A percentile compares a stretch with the other conserved stretches of the same genome.
These are phyloP conservation scores for Lasiodiplodia sp. DNA, from an alignment of 2,329 filamentous ascomycete genomes.

Conservation along the genomic window DNA sequence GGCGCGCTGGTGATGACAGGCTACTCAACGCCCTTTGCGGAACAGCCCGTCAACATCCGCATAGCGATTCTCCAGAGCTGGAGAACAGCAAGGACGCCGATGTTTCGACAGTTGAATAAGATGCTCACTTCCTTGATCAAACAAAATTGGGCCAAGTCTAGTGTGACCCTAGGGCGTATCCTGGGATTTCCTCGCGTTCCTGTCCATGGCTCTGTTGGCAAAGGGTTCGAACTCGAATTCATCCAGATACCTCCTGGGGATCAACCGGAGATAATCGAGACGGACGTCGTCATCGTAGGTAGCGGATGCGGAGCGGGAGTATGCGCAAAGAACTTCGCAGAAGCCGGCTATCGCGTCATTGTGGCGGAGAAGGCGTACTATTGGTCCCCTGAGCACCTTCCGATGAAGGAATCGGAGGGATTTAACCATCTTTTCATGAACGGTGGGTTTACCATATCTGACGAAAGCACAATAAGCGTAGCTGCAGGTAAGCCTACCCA, in stretches of 20 bases:
- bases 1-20: constrained; percentile 73
- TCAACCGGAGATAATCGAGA: constrained; percentile 68
- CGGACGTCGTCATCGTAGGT: constrained; percentile 85
- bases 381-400: constrained; percentile 74
- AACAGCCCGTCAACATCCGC: constrained; percentile 67
- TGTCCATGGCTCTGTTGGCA: constrained; percentile 59
- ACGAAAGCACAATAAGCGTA: constrained; percentile 61
- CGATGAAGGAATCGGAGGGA: constrained; percentile 72
- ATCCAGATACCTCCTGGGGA: constrained; percentile 63
- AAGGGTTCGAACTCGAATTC: constrained; percentile 66
- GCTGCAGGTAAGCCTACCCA: constrained; percentile 52
- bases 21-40: constrained; percentile 66
- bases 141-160: constrained; percentile 63
- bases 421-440: constrained; percentile 73
- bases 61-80: constrained; percentile 69
- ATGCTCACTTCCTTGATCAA: constrained; percentile 63
- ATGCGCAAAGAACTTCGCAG: constrained; percentile 78
- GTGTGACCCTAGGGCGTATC: constrained; percentile 61
- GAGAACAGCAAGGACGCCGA: constrained; percentile 63
- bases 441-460: constrained; percentile 64
- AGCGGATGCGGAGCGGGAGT: constrained; percentile 88
- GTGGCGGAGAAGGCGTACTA: constrained; percentile 86
- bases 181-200: constrained; percentile 66
- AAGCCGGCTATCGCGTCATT: constrained; percentile 76
- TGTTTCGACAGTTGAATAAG: constrained; percentile 64